Conservation (phyloP, 2,329 filamentous ascomycete genomes). For the Cladosporium sp. region DNA sequence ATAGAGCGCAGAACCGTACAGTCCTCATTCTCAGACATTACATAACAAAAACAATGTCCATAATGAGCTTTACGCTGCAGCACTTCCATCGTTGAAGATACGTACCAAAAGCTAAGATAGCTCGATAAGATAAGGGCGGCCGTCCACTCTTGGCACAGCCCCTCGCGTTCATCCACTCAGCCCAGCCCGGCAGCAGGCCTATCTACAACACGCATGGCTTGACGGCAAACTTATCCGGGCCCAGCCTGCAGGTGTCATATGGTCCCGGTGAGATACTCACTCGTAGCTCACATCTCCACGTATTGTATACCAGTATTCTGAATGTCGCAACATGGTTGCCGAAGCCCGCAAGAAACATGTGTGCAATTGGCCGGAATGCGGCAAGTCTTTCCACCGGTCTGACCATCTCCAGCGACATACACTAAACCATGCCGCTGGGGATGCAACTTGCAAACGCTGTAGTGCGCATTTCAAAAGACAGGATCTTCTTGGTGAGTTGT, state of each 20-base stretch:
- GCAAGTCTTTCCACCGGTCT: conserved; percentile 52
- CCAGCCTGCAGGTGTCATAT: background rate
- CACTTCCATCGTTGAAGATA: background rate
- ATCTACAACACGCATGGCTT: background rate
- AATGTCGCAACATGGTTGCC: background rate
- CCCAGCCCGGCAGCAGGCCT: background rate
- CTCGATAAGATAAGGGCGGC: background rate
- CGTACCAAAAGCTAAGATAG: background rate
- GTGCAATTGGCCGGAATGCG: conserved; percentile 47
- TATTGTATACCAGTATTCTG: background rate
- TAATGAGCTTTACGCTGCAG: too few species aligned
- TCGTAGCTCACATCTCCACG: background rate
- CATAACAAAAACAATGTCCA: background rate
- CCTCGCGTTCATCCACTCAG: background rate
- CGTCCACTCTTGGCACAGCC: background rate
- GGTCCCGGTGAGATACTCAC: background rate
- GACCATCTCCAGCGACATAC: conserved; percentile 58
- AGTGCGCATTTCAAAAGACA: conserved; percentile 58
- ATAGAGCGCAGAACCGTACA: background rate
- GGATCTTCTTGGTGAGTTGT: conserved; percentile 52
- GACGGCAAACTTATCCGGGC: background rate
- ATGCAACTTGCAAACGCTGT: conserved; percentile 56
- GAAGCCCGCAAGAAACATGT: conserved; percentile 14
- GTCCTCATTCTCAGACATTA: background rate
- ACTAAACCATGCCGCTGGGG: conserved; percentile 52